phyloP scores from a whole-genome alignment of 441 rosid genomes.

The Erysimum pusillum region DNA sequence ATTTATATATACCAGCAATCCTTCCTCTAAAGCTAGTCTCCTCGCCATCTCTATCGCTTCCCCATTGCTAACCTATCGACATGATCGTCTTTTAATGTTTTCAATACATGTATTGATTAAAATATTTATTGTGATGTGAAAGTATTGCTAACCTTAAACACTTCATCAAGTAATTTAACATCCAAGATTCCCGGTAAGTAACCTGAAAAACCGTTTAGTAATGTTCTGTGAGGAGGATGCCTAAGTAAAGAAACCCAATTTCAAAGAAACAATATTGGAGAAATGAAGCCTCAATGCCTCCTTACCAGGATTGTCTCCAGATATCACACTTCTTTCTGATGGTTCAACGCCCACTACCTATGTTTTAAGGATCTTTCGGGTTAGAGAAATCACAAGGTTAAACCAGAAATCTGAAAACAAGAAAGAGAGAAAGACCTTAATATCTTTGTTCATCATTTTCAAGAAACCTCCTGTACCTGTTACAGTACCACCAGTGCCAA shows the following conservation, averaged over 20 bases:
- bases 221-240: constrained; percentile 37
- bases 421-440: constrained; percentile 58
- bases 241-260: constrained; percentile 4
- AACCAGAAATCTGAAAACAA: constrained; percentile 14
- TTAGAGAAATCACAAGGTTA: constrained; percentile 6
- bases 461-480: constrained; percentile 85
- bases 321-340: constrained; percentile 87
- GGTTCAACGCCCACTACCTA: constrained; percentile 95
- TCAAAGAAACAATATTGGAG: constrained; percentile 14
- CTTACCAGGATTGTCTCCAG: constrained; percentile 82
- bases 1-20: constrained; percentile 71
- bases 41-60: constrained; percentile 95
- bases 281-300: constrained; percentile 30
- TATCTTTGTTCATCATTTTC: constrained; percentile 74
- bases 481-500: constrained; percentile 93
- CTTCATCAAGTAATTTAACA: constrained; percentile 88
- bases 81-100: not conserved
- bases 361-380: constrained; percentile 15
- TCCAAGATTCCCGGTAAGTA: constrained; percentile 81
- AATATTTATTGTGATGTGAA: not conserved
- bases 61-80: constrained; percentile 65
- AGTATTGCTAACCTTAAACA: constrained; percentile 66
- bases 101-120: not conserved
- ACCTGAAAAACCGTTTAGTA: constrained; percentile 54
- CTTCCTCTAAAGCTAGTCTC: constrained; percentile 91